Evolutionary conservation across 208 protist genomes (phyloP), one percentile per base, ranked within the genome.

Genomic region (Novymonas esmeraldas): DNA sequence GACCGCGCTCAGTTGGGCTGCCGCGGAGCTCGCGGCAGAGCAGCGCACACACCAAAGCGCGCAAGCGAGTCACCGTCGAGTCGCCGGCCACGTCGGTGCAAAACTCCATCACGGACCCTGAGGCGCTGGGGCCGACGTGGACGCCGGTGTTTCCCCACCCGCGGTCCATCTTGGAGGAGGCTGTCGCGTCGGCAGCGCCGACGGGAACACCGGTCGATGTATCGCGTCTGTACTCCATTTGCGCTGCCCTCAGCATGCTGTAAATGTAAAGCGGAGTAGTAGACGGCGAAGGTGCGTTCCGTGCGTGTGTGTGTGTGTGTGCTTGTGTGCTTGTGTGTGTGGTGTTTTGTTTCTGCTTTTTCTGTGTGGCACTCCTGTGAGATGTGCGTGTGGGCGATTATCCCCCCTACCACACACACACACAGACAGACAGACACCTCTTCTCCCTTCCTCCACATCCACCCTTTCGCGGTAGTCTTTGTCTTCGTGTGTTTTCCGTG

Each of bases 171-270:
- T 24, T 39, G 24, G 51, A 61, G 9, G 20, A n/a, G 0, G 42
- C 6, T 3, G 24, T 4, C 10, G 10, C 10, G 3, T 4, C 50
- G 2, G 13, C 3, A 1, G 13, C 3, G 2, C 1, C 55, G 6
- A 26, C 20, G 7, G 42, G 42, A 11, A 7, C 44, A 0, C 6
- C 50, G 5, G 13, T 75, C 54, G 55, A 69, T 28, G 69, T 75
- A 11, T 69, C 69, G 6, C 68, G 50, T 26, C 54, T 75, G 2
- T 75, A 75, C 39, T 33, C 69, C 29, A 41, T 64, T 31, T 83
- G 76, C 48, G 81, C 81, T 0, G 68, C 81, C 6, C 54, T 86
- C 34, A 86, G 73, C 54, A 69, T 82, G 28, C 20, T 77, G 51
- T 86, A 70, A 14, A 18, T 14, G 33, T 2, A 9, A 18, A 6